These are phyloP conservation scores for Phytopythium ostracodes DNA, from an alignment of 352 stramenopile genomes.

Conservation along the genomic window DNA sequence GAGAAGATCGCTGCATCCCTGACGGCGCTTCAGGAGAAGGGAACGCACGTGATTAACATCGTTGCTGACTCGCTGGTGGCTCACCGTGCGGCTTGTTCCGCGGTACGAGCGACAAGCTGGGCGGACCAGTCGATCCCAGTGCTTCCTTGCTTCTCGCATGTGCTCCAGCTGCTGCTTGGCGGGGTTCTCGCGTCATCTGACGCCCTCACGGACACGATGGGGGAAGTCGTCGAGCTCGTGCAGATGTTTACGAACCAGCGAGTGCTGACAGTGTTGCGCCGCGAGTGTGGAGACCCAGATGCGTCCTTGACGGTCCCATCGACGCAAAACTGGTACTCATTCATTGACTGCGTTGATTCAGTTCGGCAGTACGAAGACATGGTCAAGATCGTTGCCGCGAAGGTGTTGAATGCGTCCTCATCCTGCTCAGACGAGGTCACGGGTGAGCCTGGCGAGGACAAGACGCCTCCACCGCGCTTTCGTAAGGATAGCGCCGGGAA, in stretches of 20 bases:
- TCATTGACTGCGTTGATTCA: slow-evolving; percentile 77
- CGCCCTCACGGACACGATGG: slow-evolving; percentile 47
- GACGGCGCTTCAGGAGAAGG: slow-evolving; percentile 30
- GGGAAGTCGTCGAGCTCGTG: slow-evolving; percentile 65
- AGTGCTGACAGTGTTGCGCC: slow-evolving; percentile 50
- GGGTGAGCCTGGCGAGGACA: not conserved
- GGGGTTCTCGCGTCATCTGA: slow-evolving; percentile 53
- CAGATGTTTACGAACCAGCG: slow-evolving; percentile 54
- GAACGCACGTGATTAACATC: slow-evolving; percentile 69
- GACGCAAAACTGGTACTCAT: slow-evolving; percentile 60
- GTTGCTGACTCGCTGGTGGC: slow-evolving; percentile 46
- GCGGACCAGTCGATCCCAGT: slow-evolving; percentile 48
- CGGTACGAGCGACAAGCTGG: slow-evolving; percentile 29
- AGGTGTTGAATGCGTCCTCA: slow-evolving; percentile 34
- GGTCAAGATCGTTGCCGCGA: slow-evolving; percentile 78
- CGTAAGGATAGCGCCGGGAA: slow-evolving; percentile 46
- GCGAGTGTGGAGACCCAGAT: slow-evolving; percentile 64
- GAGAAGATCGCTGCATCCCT: slow-evolving; percentile 51
- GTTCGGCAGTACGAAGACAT: slow-evolving; percentile 79
- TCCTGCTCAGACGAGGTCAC: not conserved
- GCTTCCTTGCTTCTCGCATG: slow-evolving; percentile 53
- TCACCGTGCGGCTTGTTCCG: slow-evolving; percentile 37
- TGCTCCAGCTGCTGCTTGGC: slow-evolving; percentile 49
- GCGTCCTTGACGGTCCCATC: slow-evolving; percentile 43
- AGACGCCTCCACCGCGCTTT: not conserved